Percentiles rank a stretch among this genome's conserved stretches.
Evolutionary conservation across 2,329 filamentous ascomycete genomes (phyloP).

Genomic region (Penicillium carneum): DNA sequence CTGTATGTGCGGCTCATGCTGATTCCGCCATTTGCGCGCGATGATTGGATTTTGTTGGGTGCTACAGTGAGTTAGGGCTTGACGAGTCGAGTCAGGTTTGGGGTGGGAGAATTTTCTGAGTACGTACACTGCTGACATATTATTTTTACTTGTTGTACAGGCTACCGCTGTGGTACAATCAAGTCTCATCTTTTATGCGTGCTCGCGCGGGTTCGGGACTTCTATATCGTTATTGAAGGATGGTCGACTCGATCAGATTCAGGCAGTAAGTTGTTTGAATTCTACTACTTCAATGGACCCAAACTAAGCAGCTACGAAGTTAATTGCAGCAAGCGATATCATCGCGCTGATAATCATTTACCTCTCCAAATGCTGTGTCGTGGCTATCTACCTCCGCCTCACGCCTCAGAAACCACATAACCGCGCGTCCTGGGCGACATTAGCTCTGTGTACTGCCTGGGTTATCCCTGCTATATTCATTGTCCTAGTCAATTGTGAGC

Average conservation of each 20-base stretch:
- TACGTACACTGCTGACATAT: neutral
- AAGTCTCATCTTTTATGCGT: constrained; percentile 41
- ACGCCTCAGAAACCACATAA: constrained; percentile 54
- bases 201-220: constrained; percentile 46
- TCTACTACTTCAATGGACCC: neutral
- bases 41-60: constrained; percentile 45
- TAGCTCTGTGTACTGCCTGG: constrained; percentile 50
- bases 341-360: constrained; percentile 54
- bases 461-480: constrained; percentile 52
- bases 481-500: constrained; percentile 52
- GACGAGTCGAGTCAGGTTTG: too few relatives aligned
- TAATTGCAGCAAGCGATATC: constrained; percentile 51
- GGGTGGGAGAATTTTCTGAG: neutral
- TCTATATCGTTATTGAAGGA: constrained; percentile 40
- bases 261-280: constrained; percentile 36
- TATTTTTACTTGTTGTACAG: constrained; percentile 23
- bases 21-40: constrained; percentile 44
- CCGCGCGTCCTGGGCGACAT: constrained; percentile 44
- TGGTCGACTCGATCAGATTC: constrained; percentile 36
- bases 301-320: constrained; percentile 25
- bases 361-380: constrained; percentile 49
- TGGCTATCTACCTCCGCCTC: constrained; percentile 55
- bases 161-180: constrained; percentile 43
- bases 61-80: constrained; percentile 40
- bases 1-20: constrained; percentile 47